phyloP scores from a whole-genome alignment of 768 basidiomycete genomes.

The Aureoboletus auriporus region DNA sequence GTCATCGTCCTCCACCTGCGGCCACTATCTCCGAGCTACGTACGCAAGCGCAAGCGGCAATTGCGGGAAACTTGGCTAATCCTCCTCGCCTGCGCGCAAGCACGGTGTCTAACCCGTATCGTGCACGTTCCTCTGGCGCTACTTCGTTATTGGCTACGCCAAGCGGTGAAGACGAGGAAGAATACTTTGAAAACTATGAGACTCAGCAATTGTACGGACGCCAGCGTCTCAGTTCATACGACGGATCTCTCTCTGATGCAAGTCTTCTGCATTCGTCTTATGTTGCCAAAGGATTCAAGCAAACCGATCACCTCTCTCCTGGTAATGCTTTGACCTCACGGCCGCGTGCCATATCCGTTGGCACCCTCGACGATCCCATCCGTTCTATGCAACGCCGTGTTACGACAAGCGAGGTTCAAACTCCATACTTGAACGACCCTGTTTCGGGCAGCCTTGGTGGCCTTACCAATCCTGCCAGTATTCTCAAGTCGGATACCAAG shows the following conservation, averaged over 20 bases:
- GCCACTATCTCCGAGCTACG: conserved; percentile 88
- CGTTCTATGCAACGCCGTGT: conserved; percentile 67
- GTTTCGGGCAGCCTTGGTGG: conserved; percentile 24
- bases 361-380: conserved; percentile 76
- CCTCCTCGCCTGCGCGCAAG: conserved; percentile 81
- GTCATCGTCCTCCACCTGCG: conserved; percentile 66
- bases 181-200: conserved; percentile 65
- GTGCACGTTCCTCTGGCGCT: conserved; percentile 56
- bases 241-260: conserved; percentile 46
- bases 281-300: conserved; percentile 71
- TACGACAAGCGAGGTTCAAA: conserved; percentile 51
- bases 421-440: conserved; percentile 54
- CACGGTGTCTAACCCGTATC: conserved; percentile 93
- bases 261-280: conserved; percentile 54
- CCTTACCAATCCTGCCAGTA: conserved; percentile 34
- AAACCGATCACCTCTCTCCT: conserved; percentile 60
- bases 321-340: conserved; percentile 42
- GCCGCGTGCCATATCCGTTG: conserved; percentile 86
- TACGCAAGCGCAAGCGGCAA: conserved; percentile 86
- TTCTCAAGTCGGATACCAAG: conserved; percentile 60
- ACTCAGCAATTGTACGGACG: conserved; percentile 37
- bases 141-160: conserved; percentile 62
- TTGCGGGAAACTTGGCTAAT: conserved; percentile 76
- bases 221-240: conserved; percentile 62
- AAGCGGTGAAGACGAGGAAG: conserved; percentile 67